Evolutionary conservation across 192 early-diverging fungal species (phyloP), one percentile per base, ranked within the genome.

Genomic region (Coemansia pectinata): DNA sequence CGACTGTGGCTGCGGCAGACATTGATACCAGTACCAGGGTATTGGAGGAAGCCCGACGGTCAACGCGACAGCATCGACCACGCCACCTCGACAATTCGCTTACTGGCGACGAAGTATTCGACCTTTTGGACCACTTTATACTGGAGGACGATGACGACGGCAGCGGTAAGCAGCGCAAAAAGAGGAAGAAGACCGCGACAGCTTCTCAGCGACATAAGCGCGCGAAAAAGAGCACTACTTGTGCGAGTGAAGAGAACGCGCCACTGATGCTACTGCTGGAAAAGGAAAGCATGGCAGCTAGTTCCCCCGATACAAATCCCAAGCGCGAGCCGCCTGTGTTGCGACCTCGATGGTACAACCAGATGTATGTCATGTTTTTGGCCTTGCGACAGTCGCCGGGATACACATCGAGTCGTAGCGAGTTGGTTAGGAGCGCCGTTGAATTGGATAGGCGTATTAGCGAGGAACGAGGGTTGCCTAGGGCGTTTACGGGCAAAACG

Each of bases 301-400:
- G 52, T 55, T 33, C 25, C 3, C 29, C 55, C 14, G 55, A 57
- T 15, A 15, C 27, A 31, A 50, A 14, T n/a, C 52, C 12, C 12
- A 55, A 31, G 44, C 57, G 14, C 15, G 34, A 52, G 62, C 70
- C 44, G 27, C 19, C 34, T 45, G 29, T 31, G 4, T n/a, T 59
- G 58, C 71, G 78, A 63, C 94, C 94, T 19, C 81, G 94, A n/a
- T 97, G 95, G 95, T 93, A 94, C 40, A 97, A 88, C 48, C 94
- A 96, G 66, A 89, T 90, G 29, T 95, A 94, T 71, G 76, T 97
- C 67, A 81, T 97, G 74, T 92, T 92, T 65, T 66, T 96, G 67
- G 91, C 92, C 5, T 78, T 97, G 21, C 82, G 91, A 7, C 86
- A 93, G 27, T 85, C 85, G 62, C 86, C 93, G 14, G 83, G 86